Evolutionary conservation across 352 stramenopile genomes (phyloP).

Genomic region (Globisporangium cystogenes): DNA sequence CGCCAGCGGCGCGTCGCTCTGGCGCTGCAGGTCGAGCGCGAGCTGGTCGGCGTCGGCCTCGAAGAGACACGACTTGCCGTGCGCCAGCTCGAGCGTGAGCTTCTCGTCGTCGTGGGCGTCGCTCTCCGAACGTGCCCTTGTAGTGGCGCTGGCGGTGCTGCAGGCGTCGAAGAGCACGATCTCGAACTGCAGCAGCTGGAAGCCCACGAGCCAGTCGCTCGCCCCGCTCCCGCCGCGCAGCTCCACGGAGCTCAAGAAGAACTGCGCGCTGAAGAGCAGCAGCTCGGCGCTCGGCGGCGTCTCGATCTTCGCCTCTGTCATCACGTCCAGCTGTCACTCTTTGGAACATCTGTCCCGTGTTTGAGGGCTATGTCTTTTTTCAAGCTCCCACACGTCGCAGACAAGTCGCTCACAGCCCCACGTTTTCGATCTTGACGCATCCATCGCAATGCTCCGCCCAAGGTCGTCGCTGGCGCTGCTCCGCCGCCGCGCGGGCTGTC

Average conservation of each 20-base stretch:
- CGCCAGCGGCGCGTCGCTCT: conserved; percentile 20
- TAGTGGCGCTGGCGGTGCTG: neutral
- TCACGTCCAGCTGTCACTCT: no score
- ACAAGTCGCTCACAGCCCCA: no score
- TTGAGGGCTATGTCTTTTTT: no score
- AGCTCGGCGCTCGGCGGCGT: conserved; percentile 5
- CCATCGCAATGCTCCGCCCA: neutral
- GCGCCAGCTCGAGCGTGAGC: conserved; percentile 16
- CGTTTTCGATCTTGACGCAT: neutral
- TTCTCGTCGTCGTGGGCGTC: neutral
- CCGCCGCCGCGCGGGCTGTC: no score
- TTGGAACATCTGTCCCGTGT: no score
- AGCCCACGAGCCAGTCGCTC: conserved; percentile 23
- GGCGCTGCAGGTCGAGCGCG: conserved; percentile 18
- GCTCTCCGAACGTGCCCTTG: no score
- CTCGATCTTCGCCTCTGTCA: no score
- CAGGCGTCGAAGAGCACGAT: conserved; percentile 38
- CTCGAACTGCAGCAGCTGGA: conserved; percentile 46
- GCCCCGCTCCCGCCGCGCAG: neutral
- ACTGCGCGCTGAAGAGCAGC: conserved; percentile 44
- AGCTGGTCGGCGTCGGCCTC: conserved; percentile 23
- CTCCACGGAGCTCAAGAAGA: conserved; percentile 23
- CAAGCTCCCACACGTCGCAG: no score
- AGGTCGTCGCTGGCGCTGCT: neutral
- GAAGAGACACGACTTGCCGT: conserved; percentile 53